Evolutionary conservation across 2,329 filamentous ascomycete genomes (phyloP).

Genomic region (Cladophialophora carrionii): DNA sequence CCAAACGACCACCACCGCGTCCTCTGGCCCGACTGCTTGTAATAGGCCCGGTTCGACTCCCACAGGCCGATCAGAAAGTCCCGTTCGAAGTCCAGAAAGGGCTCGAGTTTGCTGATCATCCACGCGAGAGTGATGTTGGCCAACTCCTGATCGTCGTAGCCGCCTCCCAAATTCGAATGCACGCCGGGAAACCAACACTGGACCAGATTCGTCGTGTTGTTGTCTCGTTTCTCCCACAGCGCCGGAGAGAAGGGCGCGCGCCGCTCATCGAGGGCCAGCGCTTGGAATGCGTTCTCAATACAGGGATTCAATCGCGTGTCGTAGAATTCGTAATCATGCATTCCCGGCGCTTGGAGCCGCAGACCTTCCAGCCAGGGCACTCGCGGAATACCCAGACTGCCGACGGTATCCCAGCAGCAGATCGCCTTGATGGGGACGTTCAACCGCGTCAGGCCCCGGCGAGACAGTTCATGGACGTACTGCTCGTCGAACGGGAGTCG

Average conservation of each 20-base stretch:
- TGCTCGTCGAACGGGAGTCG: conserved; percentile 35
- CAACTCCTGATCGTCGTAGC: conserved; percentile 54
- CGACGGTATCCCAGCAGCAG: conserved; percentile 44
- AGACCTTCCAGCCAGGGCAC: conserved; percentile 34
- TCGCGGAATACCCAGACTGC: conserved; percentile 42
- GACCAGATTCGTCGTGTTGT: conserved; percentile 43
- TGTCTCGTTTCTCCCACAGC: conserved; percentile 41
- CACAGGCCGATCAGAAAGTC: conserved; percentile 36
- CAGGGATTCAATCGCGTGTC: conserved; percentile 41
- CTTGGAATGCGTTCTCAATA: conserved; percentile 44
- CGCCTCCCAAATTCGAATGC: conserved; percentile 55
- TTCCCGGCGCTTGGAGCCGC: conserved; percentile 28
- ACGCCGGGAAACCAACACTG: conserved; percentile 56
- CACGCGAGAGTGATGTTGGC: conserved; percentile 55
- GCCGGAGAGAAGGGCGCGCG: conserved; percentile 42
- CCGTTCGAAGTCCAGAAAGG: conserved; percentile 39
- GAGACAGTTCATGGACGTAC: conserved; percentile 39
- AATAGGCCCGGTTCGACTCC: conserved; percentile 34
- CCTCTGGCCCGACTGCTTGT: conserved; percentile 35
- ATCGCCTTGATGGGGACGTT: conserved; percentile 42
- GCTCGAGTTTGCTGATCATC: conserved; percentile 54
- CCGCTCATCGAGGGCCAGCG: conserved; percentile 43
- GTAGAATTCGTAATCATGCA: conserved; percentile 43
- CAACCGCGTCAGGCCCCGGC: conserved; percentile 34
- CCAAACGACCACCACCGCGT: conserved; percentile 39